These are phyloP conservation scores for Aspergillus brunneoviolaceus DNA, from an alignment of 2,329 filamentous ascomycete genomes.

Conservation along the genomic window DNA sequence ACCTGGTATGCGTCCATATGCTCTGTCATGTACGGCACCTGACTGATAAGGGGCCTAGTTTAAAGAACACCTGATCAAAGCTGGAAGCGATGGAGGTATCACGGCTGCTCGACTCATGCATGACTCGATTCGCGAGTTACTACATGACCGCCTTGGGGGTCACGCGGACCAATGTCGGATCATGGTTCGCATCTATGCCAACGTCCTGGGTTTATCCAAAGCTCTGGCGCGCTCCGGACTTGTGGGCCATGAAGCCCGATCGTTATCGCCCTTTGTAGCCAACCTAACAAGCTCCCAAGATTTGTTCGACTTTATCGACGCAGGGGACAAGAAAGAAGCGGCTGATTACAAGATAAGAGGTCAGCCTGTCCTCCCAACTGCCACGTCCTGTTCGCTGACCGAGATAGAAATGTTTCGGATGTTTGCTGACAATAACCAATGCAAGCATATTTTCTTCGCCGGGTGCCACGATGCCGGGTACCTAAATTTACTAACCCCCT, in stretches of 20 bases:
- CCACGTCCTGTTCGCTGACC: background rate
- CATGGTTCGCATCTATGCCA: conserved; percentile 58
- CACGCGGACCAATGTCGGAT: conserved; percentile 53
- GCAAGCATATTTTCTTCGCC: conserved; percentile 64
- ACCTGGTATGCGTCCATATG: conserved; percentile 35
- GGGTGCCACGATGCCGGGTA: conserved; percentile 63
- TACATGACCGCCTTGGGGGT: conserved; percentile 43
- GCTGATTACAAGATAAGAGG: conserved; percentile 62
- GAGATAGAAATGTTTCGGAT: conserved; percentile 43
- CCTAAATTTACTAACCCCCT: conserved; percentile 56
- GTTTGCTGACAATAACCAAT: conserved; percentile 59
- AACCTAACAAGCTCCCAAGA: conserved; percentile 59
- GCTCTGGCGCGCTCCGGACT: conserved; percentile 51
- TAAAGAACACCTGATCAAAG: conserved; percentile 50
- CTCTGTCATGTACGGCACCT: conserved; percentile 51
- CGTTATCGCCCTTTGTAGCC: conserved; percentile 55
- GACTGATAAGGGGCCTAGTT: conserved; percentile 51
- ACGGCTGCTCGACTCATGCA: conserved; percentile 56
- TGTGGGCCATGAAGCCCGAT: conserved; percentile 55
- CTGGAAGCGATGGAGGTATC: conserved; percentile 55
- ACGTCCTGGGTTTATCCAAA: conserved; percentile 55
- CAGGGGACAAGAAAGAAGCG: conserved; percentile 60
- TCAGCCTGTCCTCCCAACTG: conserved; percentile 16
- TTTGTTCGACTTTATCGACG: conserved; percentile 62
- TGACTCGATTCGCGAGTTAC: conserved; percentile 50